Base-by-base conservation (phyloP, 805 yeast species). In the Saccharomycopsis sp. region DNA sequence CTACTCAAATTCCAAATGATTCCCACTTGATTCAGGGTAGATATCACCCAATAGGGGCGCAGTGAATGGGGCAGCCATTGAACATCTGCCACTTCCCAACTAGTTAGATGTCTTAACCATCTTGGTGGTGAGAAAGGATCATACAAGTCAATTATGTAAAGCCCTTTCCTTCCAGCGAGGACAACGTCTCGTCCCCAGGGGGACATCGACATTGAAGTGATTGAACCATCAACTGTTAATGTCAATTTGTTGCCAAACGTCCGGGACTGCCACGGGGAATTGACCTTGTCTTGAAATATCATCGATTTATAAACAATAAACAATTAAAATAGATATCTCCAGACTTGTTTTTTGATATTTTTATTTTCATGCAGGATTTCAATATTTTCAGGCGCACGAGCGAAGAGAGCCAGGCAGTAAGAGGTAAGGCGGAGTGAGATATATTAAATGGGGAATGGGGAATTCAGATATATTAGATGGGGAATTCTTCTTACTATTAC, bases 31-130 rank as follows among this genome's bases (percentile, higher is more conserved):
- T 90, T 93, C 1, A 95, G 83, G 0, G 97, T 87, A 0, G 96
- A 85, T 1, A 90, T 82, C 35, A 93, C 86, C 95, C 97, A 89
- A 4, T 82, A 71, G 1, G 95, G 90, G 53, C 85, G 85, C 1
- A 80, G 72, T 4, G 74, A 69, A 59, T 93, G 97, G 0, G 97
- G 96, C 2, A 94, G 85, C 97, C 98, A 93, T 61, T 93, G 97
- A 1, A 90, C 97, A 60, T 90, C 97, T 0, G 98, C 96, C 2
- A 93, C 98, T 61, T 93, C 97, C 97, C 97, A 93, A 0, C 95
- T 79, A 0, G 97, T 90, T 28, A 79, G 71, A 58, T 93, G 96
- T 44, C 81, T 94, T 13, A 93, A 72, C 89, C 94, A 87, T 47
- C 98, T 68, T 0, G 98, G 98, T 1, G 95, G 88, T 0, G 90